Percentiles rank a stretch among this genome's conserved stretches.
Evolutionary conservation across 371 early-diverging fungal genomes (phyloP).

Genomic region (Rhizopus delemar): DNA sequence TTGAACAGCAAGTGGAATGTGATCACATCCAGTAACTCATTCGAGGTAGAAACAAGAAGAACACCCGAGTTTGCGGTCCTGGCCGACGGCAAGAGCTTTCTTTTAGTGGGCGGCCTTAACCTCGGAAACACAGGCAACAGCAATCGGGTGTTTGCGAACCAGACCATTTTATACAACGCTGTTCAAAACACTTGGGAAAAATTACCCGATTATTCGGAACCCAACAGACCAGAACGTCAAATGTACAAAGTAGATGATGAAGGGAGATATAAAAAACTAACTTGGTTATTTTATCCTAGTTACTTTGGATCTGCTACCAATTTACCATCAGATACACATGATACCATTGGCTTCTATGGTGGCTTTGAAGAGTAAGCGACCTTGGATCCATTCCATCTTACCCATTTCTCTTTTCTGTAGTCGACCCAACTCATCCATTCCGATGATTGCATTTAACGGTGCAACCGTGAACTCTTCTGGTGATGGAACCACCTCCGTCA

Average conservation of each 20-base stretch:
- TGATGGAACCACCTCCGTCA: neutral
- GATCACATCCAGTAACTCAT: neutral
- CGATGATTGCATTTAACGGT: neutral
- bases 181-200: conserved; percentile 12
- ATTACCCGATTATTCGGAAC: conserved; percentile 7
- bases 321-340: neutral
- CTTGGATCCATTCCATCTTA: neutral
- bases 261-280: neutral
- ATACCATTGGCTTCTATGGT: conserved; percentile 8
- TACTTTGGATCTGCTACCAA: conserved; percentile 1
- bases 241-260: neutral
- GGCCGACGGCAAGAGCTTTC: neutral
- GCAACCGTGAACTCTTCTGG: neutral
- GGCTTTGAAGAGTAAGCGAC: conserved; percentile 7
- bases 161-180: conserved; percentile 8
- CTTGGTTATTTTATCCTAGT: neutral
- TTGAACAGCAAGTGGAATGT: conserved; percentile 6
- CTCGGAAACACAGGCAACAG: neutral
- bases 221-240: neutral
- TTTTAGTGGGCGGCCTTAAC: conserved; percentile 7
- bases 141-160: neutral
- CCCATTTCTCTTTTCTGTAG: neutral
- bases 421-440: neutral
- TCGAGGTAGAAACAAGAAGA: neutral
- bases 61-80: neutral